Evolutionary conservation across 2,329 filamentous ascomycete genomes (phyloP).

Genomic region (Cladosporium sp.): DNA sequence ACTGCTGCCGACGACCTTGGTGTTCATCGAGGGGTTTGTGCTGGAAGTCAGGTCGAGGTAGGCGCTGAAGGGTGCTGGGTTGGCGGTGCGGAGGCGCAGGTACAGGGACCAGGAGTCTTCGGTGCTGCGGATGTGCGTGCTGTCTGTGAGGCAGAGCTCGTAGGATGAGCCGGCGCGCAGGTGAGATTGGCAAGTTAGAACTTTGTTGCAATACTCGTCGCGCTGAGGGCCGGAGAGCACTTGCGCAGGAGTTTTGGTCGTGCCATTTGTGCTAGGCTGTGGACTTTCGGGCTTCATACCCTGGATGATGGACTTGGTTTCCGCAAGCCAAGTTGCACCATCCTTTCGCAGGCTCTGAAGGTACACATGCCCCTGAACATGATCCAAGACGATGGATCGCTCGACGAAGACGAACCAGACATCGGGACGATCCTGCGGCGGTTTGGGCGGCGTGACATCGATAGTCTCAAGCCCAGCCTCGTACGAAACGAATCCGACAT

Average conservation of each 20-base stretch:
- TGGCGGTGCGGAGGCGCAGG: slow-evolving; percentile 62
- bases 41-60: slow-evolving; percentile 65
- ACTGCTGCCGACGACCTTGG: slow-evolving; percentile 74
- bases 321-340: slow-evolving; percentile 29
- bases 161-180: slow-evolving; percentile 79
- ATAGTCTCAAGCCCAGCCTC: slow-evolving; percentile 70
- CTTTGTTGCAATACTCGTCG: slow-evolving; percentile 58
- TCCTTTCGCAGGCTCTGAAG: slow-evolving; percentile 62
- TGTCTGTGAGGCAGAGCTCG: slow-evolving; percentile 77
- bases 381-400: slow-evolving; percentile 73
- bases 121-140: slow-evolving; percentile 57
- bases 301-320: not conserved
- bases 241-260: not conserved
- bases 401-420: slow-evolving; percentile 73
- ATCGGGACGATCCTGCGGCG: slow-evolving; percentile 55
- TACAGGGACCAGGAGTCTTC: slow-evolving; percentile 63
- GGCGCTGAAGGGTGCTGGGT: slow-evolving; percentile 81
- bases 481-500: slow-evolving; percentile 81
- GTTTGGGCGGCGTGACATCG: slow-evolving; percentile 39
- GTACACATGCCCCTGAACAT: slow-evolving; percentile 56
- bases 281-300: not conserved
- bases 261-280: too few species aligned
- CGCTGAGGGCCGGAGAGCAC: slow-evolving; percentile 24
- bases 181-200: slow-evolving; percentile 64
- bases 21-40: slow-evolving; percentile 20